These are phyloP conservation scores for Neofusicoccum parvum DNA, from an alignment of 2,329 filamentous ascomycete genomes.

Conservation along the genomic window DNA sequence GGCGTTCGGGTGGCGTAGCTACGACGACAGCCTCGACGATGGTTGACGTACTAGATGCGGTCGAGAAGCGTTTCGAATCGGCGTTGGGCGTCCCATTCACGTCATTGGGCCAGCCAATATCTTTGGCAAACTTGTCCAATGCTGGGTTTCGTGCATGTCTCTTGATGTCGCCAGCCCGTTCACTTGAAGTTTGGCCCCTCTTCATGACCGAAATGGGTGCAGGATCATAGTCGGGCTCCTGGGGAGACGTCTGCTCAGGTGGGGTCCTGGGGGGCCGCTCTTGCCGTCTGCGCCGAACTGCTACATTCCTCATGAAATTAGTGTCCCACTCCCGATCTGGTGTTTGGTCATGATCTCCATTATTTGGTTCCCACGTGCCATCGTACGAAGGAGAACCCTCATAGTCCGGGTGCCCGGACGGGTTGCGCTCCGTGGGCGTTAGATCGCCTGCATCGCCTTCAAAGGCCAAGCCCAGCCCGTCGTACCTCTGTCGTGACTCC, in stretches of 20 bases:
- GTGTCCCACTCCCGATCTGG: conserved; percentile 44
- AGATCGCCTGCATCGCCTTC: conserved; percentile 34
- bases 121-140: conserved; percentile 51
- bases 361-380: conserved; percentile 11
- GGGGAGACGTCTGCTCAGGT: conserved; percentile 26
- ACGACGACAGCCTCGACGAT: conserved; percentile 59
- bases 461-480: conserved; percentile 39
- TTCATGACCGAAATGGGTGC: conserved; percentile 15
- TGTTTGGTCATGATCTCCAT: conserved; percentile 26
- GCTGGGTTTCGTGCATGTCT: conserved; percentile 39
- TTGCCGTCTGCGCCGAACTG: conserved; percentile 34
- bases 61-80: conserved; percentile 50
- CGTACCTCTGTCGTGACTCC: conserved; percentile 24
- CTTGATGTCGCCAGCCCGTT: conserved; percentile 37
- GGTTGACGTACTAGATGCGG: conserved; percentile 55
- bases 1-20: conserved; percentile 49
- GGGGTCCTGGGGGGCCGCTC: conserved; percentile 34
- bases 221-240: background rate
- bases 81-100: conserved; percentile 32
- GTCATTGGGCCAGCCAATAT: conserved; percentile 53
- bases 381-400: background rate
- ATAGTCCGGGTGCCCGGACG: background rate
- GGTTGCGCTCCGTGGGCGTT: conserved; percentile 34
- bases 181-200: conserved; percentile 29
- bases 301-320: conserved; percentile 46